A percentile compares a stretch with the other conserved stretches of the same genome.
phyloP scores from a whole-genome alignment of 2,329 filamentous ascomycete genomes.

The Neofusicoccum ribis region DNA sequence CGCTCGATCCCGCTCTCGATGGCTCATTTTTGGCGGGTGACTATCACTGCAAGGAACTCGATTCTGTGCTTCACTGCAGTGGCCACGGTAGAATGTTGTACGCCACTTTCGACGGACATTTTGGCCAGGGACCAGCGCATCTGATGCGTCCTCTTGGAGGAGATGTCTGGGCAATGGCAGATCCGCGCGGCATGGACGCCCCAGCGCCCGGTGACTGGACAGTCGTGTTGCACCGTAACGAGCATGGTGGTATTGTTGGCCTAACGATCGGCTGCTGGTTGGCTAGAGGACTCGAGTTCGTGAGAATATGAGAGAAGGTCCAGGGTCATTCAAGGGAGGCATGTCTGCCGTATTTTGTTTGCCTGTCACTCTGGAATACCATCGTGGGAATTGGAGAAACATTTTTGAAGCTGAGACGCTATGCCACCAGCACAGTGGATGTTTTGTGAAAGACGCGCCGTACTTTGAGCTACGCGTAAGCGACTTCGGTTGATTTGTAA shows the following conservation, averaged over 20 bases:
- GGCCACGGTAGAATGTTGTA: background rate
- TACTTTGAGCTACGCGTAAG: too few species aligned
- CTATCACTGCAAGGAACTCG: background rate
- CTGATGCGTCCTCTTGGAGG: slow-evolving; percentile 41
- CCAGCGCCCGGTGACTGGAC: slow-evolving; percentile 48
- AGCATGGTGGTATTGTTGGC: background rate
- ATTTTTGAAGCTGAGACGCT: too few species aligned
- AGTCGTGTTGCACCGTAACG: slow-evolving; percentile 31
- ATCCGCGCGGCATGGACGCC: slow-evolving; percentile 44
- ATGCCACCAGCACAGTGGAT: too few species aligned
- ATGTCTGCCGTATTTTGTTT: too few species aligned
- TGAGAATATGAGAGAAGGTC: background rate
- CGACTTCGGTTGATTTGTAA: too few species aligned
- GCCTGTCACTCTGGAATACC: too few species aligned
- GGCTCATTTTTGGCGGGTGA: background rate
- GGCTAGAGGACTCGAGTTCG: background rate
- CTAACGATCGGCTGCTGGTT: background rate
- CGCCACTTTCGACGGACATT: background rate
- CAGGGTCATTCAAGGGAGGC: fast-evolving
- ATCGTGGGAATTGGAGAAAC: too few species aligned
- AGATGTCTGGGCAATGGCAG: slow-evolving; percentile 42
- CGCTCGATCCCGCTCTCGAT: background rate
- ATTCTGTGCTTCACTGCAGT: background rate
- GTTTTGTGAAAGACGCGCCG: too few species aligned
- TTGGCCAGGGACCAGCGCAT: slow-evolving; percentile 39